Conservation (phyloP, 2,329 filamentous ascomycete genomes). For the Rachicladosporium sp. region DNA sequence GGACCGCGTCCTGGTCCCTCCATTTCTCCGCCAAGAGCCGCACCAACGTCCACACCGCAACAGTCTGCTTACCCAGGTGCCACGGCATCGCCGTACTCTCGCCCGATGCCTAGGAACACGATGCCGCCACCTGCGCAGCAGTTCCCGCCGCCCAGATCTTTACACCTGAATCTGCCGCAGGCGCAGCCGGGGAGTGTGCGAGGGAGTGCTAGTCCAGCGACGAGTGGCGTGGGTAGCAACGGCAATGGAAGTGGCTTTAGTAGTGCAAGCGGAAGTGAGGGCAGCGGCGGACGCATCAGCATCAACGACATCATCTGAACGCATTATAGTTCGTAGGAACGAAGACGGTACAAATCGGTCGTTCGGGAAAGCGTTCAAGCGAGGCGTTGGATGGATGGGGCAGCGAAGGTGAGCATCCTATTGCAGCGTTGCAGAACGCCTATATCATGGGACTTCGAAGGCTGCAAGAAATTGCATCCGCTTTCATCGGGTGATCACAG, state of each 20-base stretch:
- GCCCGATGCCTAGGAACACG: constrained; percentile 5
- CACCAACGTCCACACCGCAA: constrained; percentile 10
- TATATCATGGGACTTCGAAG: too few relatives aligned
- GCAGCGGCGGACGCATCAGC: constrained; percentile 17
- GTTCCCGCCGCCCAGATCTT: constrained; percentile 5
- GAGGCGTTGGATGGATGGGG: too few relatives aligned
- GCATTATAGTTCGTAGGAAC: too few relatives aligned
- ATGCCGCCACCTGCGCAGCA: constrained; percentile 9
- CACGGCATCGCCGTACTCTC: constrained; percentile 10
- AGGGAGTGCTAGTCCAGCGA: constrained; percentile 1
- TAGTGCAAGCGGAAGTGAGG: constrained; percentile 10
- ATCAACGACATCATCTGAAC: constrained; percentile 26
- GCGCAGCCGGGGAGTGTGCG: background rate
- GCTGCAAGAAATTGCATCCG: too few relatives aligned
- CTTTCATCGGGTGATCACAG: too few relatives aligned
- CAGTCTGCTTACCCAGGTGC: constrained; percentile 10
- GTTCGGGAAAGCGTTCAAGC: too few relatives aligned
- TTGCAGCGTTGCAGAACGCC: too few relatives aligned
- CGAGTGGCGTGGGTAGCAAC: constrained; percentile 7
- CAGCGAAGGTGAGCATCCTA: too few relatives aligned
- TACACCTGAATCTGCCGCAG: constrained; percentile 1
- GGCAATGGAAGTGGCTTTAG: constrained; percentile 6
- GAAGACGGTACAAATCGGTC: too few relatives aligned
- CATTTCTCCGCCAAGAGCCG: constrained; percentile 6
- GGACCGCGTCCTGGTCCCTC: constrained; percentile 7